Conservation (phyloP, 2,329 filamentous ascomycete genomes). For the Cytospora chrysosperma region DNA sequence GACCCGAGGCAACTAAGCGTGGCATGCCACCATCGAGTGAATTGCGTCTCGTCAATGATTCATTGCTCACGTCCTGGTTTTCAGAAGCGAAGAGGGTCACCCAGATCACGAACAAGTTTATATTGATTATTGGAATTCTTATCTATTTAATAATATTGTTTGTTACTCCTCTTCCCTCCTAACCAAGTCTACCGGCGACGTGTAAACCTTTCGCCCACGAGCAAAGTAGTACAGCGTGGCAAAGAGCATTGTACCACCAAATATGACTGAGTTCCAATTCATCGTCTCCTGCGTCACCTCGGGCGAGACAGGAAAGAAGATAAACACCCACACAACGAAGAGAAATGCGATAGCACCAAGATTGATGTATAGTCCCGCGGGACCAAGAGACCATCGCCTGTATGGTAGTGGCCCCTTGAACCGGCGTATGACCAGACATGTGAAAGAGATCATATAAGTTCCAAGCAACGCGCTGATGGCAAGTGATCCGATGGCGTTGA, state of each 20-base stretch:
- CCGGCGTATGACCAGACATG: constrained; percentile 45
- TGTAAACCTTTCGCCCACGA: constrained; percentile 29
- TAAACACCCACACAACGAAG: constrained; percentile 46
- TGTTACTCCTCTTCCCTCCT: constrained; percentile 19
- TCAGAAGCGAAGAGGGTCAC: too few species aligned
- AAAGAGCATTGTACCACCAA: constrained; percentile 39
- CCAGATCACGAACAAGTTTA: too few species aligned
- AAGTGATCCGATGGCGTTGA: constrained; percentile 40
- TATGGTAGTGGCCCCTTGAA: constrained; percentile 39
- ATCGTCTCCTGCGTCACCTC: constrained; percentile 40
- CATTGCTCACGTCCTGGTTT: background rate
- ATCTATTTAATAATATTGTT: background rate
- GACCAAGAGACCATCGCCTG: constrained; percentile 43
- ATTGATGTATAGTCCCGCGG: constrained; percentile 43
- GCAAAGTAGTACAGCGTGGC: constrained; percentile 40
- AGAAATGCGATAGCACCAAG: constrained; percentile 44
- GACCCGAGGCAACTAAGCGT: background rate
- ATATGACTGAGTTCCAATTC: constrained; percentile 52
- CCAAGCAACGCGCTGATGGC: constrained; percentile 49
- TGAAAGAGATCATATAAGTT: constrained; percentile 50
- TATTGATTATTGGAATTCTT: background rate
- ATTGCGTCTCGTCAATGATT: background rate
- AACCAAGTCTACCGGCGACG: constrained; percentile 28
- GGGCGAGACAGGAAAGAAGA: constrained; percentile 45
- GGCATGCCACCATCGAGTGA: background rate